Percentiles rank a stretch among this genome's conserved stretches.
Evolutionary conservation across 2,329 filamentous ascomycete genomes (phyloP).

Genomic region (Epichloe bromicola): DNA sequence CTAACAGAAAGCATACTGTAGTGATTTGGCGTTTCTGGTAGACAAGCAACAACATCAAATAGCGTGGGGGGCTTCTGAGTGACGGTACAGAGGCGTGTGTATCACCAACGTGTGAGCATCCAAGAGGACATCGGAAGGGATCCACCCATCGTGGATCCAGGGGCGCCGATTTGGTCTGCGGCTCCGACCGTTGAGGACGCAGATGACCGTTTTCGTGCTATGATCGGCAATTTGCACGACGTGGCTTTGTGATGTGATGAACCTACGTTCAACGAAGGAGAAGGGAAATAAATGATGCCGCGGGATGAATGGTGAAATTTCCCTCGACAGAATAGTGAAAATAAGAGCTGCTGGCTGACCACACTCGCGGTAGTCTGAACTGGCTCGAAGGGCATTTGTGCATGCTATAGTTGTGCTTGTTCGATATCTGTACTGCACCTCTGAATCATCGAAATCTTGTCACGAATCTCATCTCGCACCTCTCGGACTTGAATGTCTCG

Average conservation of each 20-base stretch:
- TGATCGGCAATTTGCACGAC: not conserved
- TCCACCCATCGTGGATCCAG: not conserved
- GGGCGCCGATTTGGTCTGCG: not conserved
- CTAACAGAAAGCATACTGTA: no score
- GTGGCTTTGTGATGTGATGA: not conserved
- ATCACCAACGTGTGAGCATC: not conserved
- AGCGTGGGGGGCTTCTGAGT: not conserved
- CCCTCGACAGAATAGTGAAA: no score
- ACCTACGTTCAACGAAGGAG: not conserved
- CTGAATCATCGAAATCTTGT: no score
- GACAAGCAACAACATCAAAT: no score
- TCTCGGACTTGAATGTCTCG: no score
- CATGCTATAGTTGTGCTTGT: not conserved
- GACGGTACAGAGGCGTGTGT: not conserved
- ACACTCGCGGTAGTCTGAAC: not conserved
- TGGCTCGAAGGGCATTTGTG: not conserved
- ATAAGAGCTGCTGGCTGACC: not conserved
- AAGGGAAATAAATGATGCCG: not conserved
- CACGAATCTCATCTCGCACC: no score
- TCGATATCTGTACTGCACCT: no score
- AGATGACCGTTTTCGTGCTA: not conserved
- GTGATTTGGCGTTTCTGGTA: no score
- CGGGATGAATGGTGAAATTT: not conserved
- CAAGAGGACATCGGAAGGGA: not conserved
- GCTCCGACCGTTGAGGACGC: not conserved